Evolutionary conservation across 176 grass and related monocot species (phyloP).

Genomic region (Puccinellia tenuiflora): DNA sequence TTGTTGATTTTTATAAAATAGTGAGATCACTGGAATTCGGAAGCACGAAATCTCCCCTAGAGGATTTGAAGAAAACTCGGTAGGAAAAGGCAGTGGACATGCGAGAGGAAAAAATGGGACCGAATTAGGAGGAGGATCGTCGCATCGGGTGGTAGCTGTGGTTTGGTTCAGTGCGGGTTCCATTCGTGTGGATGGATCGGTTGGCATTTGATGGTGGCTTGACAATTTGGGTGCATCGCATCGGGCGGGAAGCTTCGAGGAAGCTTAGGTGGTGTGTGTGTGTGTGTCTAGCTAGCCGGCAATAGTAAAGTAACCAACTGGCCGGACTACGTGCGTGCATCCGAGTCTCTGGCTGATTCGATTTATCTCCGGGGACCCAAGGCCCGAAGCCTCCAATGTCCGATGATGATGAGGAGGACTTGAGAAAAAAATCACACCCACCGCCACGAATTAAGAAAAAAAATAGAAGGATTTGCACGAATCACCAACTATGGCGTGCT

Average conservation of each 20-base stretch:
- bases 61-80: background rate
- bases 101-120: background rate
- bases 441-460: no score
- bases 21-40: no score
- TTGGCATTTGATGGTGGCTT: background rate
- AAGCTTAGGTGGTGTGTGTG: background rate
- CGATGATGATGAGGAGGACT: background rate
- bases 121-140: background rate
- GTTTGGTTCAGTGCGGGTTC: constrained; percentile 1
- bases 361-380: background rate
- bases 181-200: background rate
- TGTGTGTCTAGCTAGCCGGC: background rate
- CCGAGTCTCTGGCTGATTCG: background rate
- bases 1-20: no score
- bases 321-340: background rate
- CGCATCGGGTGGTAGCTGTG: background rate
- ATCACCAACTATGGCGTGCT: no score
- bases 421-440: no score
- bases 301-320: background rate
- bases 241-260: background rate
- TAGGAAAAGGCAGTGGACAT: background rate
- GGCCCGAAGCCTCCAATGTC: background rate
- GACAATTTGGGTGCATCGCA: background rate
- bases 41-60: no score
- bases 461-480: no score